Percentiles rank a stretch among this genome's conserved stretches.
phyloP scores from a whole-genome alignment of 2,329 filamentous ascomycete genomes.

The Sclerotinia sclerotiorum region DNA sequence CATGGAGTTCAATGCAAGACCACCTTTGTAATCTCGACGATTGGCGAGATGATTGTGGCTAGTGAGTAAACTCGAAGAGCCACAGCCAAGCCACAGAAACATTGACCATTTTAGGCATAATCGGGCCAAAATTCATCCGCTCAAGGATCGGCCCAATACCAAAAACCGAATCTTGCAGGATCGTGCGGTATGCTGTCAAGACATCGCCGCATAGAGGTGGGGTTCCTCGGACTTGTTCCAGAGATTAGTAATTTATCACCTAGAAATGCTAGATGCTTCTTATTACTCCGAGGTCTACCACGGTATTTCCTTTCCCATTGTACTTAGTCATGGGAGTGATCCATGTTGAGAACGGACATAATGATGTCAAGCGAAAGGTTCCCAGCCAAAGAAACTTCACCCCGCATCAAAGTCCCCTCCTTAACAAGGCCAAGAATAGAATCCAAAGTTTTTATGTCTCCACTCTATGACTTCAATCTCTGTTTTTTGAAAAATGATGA shows the following conservation, averaged over 20 bases:
- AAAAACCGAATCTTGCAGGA: no score
- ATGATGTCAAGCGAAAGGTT: conserved; percentile 1
- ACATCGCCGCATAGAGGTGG: conserved; percentile 15
- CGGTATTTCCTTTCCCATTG: neutral
- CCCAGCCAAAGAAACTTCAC: neutral
- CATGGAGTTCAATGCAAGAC: no score
- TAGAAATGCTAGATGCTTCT: conserved; percentile 2
- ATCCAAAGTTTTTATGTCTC: neutral
- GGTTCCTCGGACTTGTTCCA: neutral
- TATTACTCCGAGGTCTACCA: neutral
- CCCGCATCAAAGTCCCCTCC: neutral
- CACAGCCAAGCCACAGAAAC: no score
- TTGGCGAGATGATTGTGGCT: no score
- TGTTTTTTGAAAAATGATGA: neutral
- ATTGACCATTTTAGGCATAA: no score
- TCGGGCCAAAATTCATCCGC: no score
- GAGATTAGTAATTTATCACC: neutral
- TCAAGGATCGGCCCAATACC: no score
- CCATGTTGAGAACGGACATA: neutral
- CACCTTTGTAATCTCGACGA: no score
- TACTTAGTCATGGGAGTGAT: neutral
- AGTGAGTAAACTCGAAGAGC: no score
- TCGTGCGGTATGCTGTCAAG: no score
- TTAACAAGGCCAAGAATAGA: neutral
- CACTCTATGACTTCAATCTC: conserved; percentile 9